Evolutionary conservation across 495 filamentous ascomycete species (phyloP).

Genomic region (Podospora anserina): DNA sequence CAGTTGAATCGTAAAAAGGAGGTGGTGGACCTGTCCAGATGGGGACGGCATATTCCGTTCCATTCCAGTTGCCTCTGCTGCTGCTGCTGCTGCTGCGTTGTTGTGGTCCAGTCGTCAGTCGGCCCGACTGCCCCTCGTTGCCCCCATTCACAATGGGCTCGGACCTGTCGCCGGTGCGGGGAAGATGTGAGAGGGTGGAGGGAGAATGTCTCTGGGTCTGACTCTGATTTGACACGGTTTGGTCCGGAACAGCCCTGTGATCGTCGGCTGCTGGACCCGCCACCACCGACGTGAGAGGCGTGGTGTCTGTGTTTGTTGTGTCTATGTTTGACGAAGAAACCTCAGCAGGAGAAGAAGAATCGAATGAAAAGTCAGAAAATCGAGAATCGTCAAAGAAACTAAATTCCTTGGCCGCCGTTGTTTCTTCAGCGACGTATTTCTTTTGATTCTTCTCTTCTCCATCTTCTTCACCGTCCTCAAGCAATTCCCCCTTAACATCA

Average conservation of each 20-base stretch:
- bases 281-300: neutral
- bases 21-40: slow-evolving; percentile 40
- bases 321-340: neutral
- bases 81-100: neutral
- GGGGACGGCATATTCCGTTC: slow-evolving; percentile 25
- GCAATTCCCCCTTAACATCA: slow-evolving; percentile 33
- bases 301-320: neutral
- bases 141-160: neutral
- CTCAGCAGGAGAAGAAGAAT: neutral
- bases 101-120: slow-evolving; percentile 4
- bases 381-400: slow-evolving; percentile 32
- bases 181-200: neutral
- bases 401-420: slow-evolving; percentile 31
- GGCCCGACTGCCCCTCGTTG: slow-evolving; percentile 12
- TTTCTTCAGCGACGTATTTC: slow-evolving; percentile 21
- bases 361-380: slow-evolving; percentile 14
- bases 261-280: neutral
- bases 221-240: neutral
- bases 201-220: slow-evolving; percentile 3
- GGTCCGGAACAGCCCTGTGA: neutral
- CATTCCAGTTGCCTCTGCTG: slow-evolving; percentile 20
- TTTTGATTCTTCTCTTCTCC: slow-evolving; percentile 25
- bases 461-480: slow-evolving; percentile 17
- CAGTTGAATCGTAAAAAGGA: neutral
- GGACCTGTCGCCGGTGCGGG: neutral